Evolutionary conservation across 345 rosid species (phyloP), one percentile per base, ranked within the genome.

Genomic region (Dovyalis caffra): DNA sequence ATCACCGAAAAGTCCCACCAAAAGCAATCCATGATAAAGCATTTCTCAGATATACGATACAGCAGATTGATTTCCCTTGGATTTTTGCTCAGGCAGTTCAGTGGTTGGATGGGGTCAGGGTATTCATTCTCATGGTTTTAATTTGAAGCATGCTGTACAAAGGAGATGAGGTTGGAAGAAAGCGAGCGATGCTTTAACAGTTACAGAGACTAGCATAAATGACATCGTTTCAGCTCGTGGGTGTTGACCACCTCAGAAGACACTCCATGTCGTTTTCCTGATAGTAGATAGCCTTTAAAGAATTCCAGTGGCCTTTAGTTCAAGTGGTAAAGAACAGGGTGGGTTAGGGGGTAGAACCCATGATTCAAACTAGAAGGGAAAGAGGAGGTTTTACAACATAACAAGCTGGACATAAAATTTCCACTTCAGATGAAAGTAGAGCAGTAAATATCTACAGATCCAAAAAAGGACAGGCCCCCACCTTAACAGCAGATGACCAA

Each of bases 401-500:
- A 18, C 21, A 51, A n/a, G 7, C 2, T 3, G 26, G 32, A 29
- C 26, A 68, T 26, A 11, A 69, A 38, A 61, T 20, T 26, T 37
- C 33, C 49, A 49, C 45, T 16, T 33, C 1, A 8, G 26, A 38
- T 57, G 64, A 53, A 56, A 43, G 18, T 3, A 45, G n/a, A 35
- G 67, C 43, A 61, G 34, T 29, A 47, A 47, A 61, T 64, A 47
- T 57, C 61, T 23, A 16, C 35, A 6, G 49, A 51, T 14, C 75
- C 37, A 64, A 32, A 35, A 76, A 47, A 65, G 58, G 34, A 76
- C 16, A 76, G 64, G 74, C 32, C 74, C 74, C 76, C 78, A 96
- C 99, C 98, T 96, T 96, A 69, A 90, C 97, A 80, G 99, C 97
- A 66, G 97, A 90, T 80, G 99, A 93, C 92, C 91, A 81, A 66